These are phyloP conservation scores for Capsicum chinense DNA, from an alignment of 257 asterid species.

Conservation along the genomic window DNA sequence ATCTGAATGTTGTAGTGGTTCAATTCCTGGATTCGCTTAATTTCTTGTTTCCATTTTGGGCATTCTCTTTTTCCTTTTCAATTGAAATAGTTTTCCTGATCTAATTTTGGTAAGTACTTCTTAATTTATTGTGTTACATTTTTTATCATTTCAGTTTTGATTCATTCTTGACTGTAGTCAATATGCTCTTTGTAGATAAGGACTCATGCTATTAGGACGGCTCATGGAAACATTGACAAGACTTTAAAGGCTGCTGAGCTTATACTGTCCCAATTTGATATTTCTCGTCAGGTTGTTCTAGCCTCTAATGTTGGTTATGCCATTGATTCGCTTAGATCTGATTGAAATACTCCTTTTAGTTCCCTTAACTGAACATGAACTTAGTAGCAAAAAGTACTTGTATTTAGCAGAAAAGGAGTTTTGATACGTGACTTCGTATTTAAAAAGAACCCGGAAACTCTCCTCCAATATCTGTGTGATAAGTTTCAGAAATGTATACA, in stretches of 20 bases:
- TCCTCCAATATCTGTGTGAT: constrained; percentile 2
- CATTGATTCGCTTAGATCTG: not conserved
- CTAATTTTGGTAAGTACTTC: not conserved
- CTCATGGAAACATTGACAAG: constrained; percentile 95
- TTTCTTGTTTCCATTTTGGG: constrained; percentile 11
- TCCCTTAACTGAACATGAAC: not conserved
- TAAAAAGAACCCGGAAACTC: not conserved
- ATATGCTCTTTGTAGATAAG: constrained; percentile 62
- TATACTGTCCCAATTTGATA: constrained; percentile 87
- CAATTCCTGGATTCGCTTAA: not conserved
- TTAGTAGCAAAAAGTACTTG: not conserved
- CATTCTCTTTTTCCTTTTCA: not conserved
- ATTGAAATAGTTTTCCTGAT: not conserved
- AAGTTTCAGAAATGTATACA: constrained; percentile 15
- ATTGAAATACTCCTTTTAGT: not conserved
- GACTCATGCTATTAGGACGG: constrained; percentile 92
- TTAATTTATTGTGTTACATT: not conserved
- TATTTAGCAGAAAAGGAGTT: not conserved
- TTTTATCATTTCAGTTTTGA: not conserved
- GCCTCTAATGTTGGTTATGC: constrained; percentile 14
- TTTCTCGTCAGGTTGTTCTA: constrained; percentile 79
- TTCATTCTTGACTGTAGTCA: not conserved
- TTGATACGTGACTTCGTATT: not conserved
- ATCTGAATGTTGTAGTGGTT: not conserved
- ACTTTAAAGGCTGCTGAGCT: constrained; percentile 95